Percentiles rank a stretch among this genome's conserved stretches.
Evolutionary conservation across 768 basidiomycete genomes (phyloP).

Genomic region (Myochromella boudieri): DNA sequence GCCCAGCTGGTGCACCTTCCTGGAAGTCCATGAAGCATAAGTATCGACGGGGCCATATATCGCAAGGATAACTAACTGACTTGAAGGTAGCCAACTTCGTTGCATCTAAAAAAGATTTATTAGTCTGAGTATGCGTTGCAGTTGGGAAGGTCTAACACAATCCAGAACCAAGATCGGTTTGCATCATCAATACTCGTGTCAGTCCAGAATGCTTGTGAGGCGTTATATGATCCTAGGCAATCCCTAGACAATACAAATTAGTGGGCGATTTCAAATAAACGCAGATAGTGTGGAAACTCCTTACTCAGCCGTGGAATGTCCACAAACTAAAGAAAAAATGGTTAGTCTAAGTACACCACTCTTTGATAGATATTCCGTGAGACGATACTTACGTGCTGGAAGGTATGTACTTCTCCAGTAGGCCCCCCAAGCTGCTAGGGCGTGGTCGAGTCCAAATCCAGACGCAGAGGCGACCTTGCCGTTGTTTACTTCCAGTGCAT

Average conservation of each 20-base stretch:
- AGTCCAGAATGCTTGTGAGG: conserved; percentile 45
- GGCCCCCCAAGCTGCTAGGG: conserved; percentile 59
- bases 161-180: conserved; percentile 68
- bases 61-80: conserved; percentile 17
- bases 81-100: conserved; percentile 65
- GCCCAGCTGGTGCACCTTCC: conserved; percentile 40
- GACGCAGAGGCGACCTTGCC: conserved; percentile 45
- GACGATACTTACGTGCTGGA: conserved; percentile 36
- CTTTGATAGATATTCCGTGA: background rate
- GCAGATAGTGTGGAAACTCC: conserved; percentile 19
- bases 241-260: conserved; percentile 22
- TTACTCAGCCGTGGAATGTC: conserved; percentile 42
- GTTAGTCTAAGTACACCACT: background rate
- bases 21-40: conserved; percentile 12
- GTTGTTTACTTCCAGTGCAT: conserved; percentile 64
- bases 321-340: conserved; percentile 46
- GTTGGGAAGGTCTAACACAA: conserved; percentile 45
- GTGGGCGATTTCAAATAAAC: background rate
- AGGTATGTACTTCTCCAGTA: conserved; percentile 56
- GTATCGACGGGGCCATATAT: background rate
- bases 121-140: too few species aligned
- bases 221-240: conserved; percentile 43
- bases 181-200: conserved; percentile 54
- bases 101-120: conserved; percentile 45
- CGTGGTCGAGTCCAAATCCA: conserved; percentile 65